phyloP scores from a whole-genome alignment of 441 rosid species.

The Populus trichocarpa region DNA sequence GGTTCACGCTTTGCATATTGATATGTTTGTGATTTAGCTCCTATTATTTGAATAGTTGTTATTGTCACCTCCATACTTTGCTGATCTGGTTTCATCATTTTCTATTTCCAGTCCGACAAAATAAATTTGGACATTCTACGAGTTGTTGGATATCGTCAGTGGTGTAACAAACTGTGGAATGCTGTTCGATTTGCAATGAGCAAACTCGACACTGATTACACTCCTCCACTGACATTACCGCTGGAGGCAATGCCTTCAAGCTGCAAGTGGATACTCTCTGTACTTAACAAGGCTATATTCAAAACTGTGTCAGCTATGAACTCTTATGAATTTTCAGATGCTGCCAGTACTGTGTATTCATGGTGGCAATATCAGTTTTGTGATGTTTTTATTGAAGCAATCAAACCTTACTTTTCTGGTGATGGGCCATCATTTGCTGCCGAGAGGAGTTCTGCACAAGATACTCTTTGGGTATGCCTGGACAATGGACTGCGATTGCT shows the following conservation, averaged over 20 bases:
- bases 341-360: constrained; percentile 66
- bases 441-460: constrained; percentile 60
- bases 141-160: constrained; percentile 96
- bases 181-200: constrained; percentile 95
- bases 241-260: constrained; percentile 63
- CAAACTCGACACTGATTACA: constrained; percentile 72
- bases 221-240: constrained; percentile 42
- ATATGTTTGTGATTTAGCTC: neutral
- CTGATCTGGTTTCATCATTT: neutral
- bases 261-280: constrained; percentile 92
- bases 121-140: constrained; percentile 93
- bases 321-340: constrained; percentile 74
- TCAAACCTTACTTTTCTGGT: constrained; percentile 78
- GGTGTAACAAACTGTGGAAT: constrained; percentile 98
- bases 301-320: constrained; percentile 58
- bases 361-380: constrained; percentile 99
- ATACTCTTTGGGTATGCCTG: constrained; percentile 78
- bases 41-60: neutral
- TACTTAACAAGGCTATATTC: constrained; percentile 65
- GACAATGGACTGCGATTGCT: constrained; percentile 89
- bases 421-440: constrained; percentile 52
- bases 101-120: constrained; percentile 67
- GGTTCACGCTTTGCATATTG: constrained; percentile 39
- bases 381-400: constrained; percentile 85
- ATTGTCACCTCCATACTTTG: neutral